Percentiles rank a stretch among this genome's conserved stretches.
Conservation (phyloP, 768 basidiomycete species). For the Tylopilus plumbeoviolaceoides region DNA sequence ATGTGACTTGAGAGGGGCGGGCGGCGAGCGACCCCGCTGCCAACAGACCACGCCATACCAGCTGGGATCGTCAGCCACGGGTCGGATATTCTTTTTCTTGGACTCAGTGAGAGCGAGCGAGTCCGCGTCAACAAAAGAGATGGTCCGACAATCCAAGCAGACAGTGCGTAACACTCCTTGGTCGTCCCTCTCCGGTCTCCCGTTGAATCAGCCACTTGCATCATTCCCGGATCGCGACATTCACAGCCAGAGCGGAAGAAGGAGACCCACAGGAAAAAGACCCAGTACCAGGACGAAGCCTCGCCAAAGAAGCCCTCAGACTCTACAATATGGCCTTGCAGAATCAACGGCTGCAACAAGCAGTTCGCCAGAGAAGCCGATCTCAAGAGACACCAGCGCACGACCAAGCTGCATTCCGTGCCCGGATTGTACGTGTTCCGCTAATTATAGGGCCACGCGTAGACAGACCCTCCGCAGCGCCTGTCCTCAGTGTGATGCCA, state of each 20-base stretch:
- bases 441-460: constrained; percentile 15
- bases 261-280: constrained; percentile 38
- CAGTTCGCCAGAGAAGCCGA: constrained; percentile 81
- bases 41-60: constrained; percentile 23
- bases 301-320: constrained; percentile 46
- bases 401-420: constrained; percentile 71
- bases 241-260: constrained; percentile 40
- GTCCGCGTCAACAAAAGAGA: constrained; percentile 13
- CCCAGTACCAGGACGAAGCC: constrained; percentile 40
- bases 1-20: background rate
- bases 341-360: constrained; percentile 77
- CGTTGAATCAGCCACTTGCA: constrained; percentile 23
- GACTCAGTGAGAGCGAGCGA: constrained; percentile 21
- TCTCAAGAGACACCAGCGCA: constrained; percentile 76
- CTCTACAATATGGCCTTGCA: constrained; percentile 70
- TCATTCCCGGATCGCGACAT: constrained; percentile 3
- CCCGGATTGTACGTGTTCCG: constrained; percentile 58
- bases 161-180: constrained; percentile 28
- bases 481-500: constrained; percentile 78
- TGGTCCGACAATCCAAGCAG: constrained; percentile 33
- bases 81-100: background rate
- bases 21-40: constrained; percentile 18
- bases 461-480: constrained; percentile 38
- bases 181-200: constrained; percentile 6
- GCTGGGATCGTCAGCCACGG: constrained; percentile 25